Evolutionary conservation across 495 filamentous ascomycete genomes (phyloP).

Genomic region (Daldinia bambusicola): DNA sequence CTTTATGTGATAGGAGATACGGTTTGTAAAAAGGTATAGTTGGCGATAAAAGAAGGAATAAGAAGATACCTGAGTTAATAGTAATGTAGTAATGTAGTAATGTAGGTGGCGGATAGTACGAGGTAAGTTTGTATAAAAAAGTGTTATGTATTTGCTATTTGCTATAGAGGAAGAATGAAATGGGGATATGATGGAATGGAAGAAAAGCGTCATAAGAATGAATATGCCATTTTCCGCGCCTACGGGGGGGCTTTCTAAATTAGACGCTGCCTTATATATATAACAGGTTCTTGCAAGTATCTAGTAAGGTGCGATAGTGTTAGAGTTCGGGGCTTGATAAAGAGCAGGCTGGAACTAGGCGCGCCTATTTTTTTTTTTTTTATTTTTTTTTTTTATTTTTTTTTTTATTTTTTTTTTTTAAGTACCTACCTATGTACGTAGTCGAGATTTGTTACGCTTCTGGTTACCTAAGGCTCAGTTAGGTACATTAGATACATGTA

Average conservation of each 20-base stretch:
- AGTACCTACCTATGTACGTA: too few species aligned
- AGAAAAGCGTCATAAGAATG: background rate
- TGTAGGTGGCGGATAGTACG: background rate
- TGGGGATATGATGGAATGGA: background rate
- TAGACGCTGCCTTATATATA: background rate
- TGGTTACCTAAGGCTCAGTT: background rate
- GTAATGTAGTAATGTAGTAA: background rate
- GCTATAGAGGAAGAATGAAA: background rate
- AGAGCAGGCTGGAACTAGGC: background rate
- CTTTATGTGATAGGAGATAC: too few species aligned
- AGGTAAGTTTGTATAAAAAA: conserved; percentile 2
- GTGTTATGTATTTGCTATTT: conserved; percentile 1
- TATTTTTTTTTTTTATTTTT: background rate
- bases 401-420: conserved; percentile 1
- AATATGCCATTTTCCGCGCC: background rate
- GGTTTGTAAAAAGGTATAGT: background rate
- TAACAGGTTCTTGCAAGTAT: background rate
- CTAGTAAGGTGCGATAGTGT: too few species aligned
- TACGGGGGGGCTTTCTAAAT: background rate
- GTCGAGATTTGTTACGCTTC: background rate
- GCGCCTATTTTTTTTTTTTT: conserved; percentile 1
- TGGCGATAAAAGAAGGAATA: background rate
- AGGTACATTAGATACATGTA: too few species aligned
- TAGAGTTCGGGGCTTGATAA: background rate
- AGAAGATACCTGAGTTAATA: background rate